These are phyloP conservation scores for Eucalyptus victrix DNA, from an alignment of 345 rosid species.

Conservation along the genomic window DNA sequence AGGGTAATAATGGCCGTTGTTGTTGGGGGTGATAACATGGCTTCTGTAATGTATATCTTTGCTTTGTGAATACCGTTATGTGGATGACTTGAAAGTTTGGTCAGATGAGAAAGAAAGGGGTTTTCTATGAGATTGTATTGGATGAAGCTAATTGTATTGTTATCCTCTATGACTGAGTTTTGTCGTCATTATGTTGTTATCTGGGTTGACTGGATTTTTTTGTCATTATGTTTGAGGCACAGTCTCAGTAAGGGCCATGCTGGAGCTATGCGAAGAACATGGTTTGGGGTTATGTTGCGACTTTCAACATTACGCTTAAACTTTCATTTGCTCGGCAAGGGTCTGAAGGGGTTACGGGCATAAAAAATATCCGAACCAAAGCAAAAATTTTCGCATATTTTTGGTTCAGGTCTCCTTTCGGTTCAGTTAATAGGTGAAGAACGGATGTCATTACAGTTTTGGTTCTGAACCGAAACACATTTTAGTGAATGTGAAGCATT, in stretches of 20 bases:
- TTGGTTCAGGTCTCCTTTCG: neutral
- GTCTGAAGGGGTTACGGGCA: neutral
- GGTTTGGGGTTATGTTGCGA: neutral
- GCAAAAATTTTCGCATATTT: too few relatives aligned
- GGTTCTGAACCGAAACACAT: neutral
- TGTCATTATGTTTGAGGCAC: neutral
- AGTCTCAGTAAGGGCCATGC: neutral
- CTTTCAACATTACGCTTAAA: neutral
- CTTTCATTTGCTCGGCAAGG: neutral
- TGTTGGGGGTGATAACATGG: neutral
- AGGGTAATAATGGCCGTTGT: neutral
- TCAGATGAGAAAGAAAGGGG: neutral
- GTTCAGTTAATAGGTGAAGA: neutral
- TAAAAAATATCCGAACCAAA: neutral
- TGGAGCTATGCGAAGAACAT: neutral
- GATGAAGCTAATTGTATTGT: neutral
- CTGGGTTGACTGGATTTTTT: neutral
- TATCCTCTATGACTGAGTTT: neutral
- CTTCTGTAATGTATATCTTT: neutral
- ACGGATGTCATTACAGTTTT: neutral
- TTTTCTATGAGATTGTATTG: neutral
- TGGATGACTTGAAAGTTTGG: neutral
- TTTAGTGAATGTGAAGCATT: neutral
- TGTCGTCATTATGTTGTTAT: neutral
- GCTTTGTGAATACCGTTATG: neutral